phyloP scores from a whole-genome alignment of 768 basidiomycete species.

The Podaxis sp. region DNA sequence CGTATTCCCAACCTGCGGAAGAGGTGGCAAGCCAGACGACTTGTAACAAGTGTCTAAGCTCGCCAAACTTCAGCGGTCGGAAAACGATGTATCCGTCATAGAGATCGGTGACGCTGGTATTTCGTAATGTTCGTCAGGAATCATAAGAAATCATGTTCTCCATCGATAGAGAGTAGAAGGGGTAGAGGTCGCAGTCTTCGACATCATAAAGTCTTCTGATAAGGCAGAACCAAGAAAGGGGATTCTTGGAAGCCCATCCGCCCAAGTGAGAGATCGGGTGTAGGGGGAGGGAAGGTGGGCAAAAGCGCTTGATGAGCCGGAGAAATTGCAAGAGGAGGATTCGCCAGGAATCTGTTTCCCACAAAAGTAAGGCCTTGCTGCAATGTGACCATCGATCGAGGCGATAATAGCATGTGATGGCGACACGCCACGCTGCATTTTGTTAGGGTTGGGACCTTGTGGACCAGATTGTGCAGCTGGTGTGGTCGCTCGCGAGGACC shows the following conservation, averaged over 20 bases:
- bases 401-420: slow-evolving; percentile 24
- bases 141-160: slow-evolving; percentile 31
- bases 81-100: slow-evolving; percentile 16
- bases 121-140: slow-evolving; percentile 39
- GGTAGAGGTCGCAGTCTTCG: neutral
- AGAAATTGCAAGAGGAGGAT: slow-evolving; percentile 24
- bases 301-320: slow-evolving; percentile 22
- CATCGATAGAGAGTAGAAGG: slow-evolving; percentile 25
- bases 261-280: slow-evolving; percentile 5
- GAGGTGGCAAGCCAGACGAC: neutral
- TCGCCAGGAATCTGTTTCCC: slow-evolving; percentile 32
- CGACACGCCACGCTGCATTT: slow-evolving; percentile 21
- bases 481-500: slow-evolving; percentile 6
- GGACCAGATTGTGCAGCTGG: neutral
- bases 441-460: slow-evolving; percentile 10
- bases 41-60: neutral
- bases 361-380: slow-evolving; percentile 1
- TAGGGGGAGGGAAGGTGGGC: slow-evolving; percentile 17
- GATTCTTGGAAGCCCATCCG: slow-evolving; percentile 4
- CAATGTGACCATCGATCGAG: slow-evolving; percentile 25
- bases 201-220: slow-evolving; percentile 8
- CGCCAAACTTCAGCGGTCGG: neutral
- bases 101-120: slow-evolving; percentile 15
- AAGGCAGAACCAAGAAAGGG: slow-evolving; percentile 4
- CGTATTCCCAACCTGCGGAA: neutral